phyloP scores from a whole-genome alignment of 306 rosid genomes.

The Albizia julibrissin region DNA sequence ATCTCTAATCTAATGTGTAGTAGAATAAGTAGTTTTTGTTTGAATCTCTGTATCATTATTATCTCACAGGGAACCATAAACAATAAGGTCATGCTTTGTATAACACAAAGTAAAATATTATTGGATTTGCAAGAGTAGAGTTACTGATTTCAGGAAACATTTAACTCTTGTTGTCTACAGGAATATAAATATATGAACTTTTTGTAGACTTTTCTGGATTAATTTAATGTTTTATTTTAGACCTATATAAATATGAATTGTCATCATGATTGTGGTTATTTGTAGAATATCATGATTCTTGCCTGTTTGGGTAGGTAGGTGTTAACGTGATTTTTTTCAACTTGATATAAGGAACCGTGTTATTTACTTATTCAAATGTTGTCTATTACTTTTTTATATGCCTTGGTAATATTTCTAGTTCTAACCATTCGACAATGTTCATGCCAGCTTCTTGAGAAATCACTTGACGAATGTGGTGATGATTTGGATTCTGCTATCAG shows the following conservation, averaged over 20 bases:
- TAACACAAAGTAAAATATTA: neutral
- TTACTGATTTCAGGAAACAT: neutral
- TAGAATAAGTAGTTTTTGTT: neutral
- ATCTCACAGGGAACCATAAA: neutral
- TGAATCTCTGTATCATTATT: neutral
- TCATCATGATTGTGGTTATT: neutral
- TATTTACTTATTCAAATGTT: neutral
- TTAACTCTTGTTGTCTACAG: neutral
- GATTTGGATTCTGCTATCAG: too few relatives aligned
- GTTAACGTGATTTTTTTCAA: neutral
- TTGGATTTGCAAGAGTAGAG: neutral
- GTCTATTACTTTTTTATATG: neutral
- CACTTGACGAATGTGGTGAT: conserved; percentile 73
- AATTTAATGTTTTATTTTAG: neutral
- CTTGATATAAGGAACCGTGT: neutral
- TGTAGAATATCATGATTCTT: too few relatives aligned
- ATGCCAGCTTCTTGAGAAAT: conserved; percentile 64
- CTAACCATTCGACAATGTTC: conserved; percentile 16
- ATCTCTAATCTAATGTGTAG: neutral
- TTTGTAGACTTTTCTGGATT: neutral
- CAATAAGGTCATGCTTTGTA: neutral
- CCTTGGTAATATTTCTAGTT: neutral
- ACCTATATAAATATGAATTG: neutral
- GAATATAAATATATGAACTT: neutral
- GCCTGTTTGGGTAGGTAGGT: neutral